phyloP scores from a whole-genome alignment of 23 red algal species.

The Gracilaria caudata region DNA sequence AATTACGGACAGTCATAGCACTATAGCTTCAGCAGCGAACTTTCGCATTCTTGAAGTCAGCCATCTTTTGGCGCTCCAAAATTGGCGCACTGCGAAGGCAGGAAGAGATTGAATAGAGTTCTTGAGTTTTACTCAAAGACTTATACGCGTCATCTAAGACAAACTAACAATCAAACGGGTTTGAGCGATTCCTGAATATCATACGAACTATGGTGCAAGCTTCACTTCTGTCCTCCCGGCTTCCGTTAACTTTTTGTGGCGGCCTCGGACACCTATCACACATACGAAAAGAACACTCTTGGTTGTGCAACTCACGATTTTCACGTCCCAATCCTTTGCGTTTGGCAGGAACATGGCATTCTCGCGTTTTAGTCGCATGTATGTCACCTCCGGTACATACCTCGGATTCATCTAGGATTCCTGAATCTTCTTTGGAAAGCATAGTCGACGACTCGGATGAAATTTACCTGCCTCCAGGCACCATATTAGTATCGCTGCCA shows the following conservation, averaged over 20 bases:
- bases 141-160: no score
- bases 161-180: no score
- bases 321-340: background rate
- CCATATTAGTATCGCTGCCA: constrained; percentile 30
- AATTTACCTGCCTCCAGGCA: background rate
- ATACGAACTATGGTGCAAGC: background rate
- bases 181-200: no score
- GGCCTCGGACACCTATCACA: background rate
- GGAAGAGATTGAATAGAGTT: no score
- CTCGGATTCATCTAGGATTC: background rate
- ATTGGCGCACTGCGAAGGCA: no score
- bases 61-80: no score
- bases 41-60: no score
- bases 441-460: background rate
- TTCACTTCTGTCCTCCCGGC: background rate
- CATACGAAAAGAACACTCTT: background rate
- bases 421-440: background rate
- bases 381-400: background rate
- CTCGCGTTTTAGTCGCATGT: constrained; percentile 11
- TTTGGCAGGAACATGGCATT: background rate
- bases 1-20: no score
- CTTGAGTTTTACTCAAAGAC: no score
- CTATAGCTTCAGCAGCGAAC: no score
- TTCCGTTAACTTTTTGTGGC: background rate
- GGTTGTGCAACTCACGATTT: constrained; percentile 15